These are phyloP conservation scores for Pluteus cervinus DNA, from an alignment of 768 basidiomycete species.

Conservation along the genomic window DNA sequence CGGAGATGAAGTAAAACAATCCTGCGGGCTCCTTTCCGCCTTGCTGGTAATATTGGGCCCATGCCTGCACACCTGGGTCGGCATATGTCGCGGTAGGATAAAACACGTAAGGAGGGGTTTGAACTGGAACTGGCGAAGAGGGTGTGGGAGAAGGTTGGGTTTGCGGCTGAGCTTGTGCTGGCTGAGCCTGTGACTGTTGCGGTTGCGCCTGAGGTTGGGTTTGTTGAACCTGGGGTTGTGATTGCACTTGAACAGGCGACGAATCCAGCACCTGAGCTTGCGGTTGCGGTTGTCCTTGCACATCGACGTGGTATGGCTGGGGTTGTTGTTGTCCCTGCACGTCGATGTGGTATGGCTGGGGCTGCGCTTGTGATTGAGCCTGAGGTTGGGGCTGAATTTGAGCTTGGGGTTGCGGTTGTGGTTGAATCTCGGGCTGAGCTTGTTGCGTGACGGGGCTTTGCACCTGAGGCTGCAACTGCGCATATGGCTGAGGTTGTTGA, in stretches of 20 bases:
- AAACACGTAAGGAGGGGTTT: constrained; percentile 48
- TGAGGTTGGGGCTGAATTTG: constrained; percentile 19
- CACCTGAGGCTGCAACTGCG: constrained; percentile 9
- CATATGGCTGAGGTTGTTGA: constrained; percentile 18
- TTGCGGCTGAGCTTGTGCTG: constrained; percentile 15
- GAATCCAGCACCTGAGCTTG: constrained; percentile 11
- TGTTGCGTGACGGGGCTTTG: constrained; percentile 11
- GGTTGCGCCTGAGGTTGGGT: constrained; percentile 16
- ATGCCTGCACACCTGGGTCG: constrained; percentile 79
- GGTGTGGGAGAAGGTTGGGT: constrained; percentile 21
- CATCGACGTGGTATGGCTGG: no score
- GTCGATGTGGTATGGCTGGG: constrained; percentile 11
- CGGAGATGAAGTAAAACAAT: constrained; percentile 73
- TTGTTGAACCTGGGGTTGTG: constrained; percentile 17
- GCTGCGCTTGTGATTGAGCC: constrained; percentile 11
- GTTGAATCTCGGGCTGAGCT: constrained; percentile 21
- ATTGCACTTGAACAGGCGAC: constrained; percentile 12
- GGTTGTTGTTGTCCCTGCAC: constrained; percentile 11
- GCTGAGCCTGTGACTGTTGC: constrained; percentile 15
- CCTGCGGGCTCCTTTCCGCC: constrained; percentile 73
- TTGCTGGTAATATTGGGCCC: constrained; percentile 81
- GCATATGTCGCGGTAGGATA: constrained; percentile 64
- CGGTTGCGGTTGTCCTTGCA: constrained; percentile 16
- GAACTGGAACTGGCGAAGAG: constrained; percentile 11
- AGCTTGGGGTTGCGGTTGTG: constrained; percentile 27